A percentile compares a stretch with the other conserved stretches of the same genome.
Evolutionary conservation across 345 rosid species (phyloP).

Genomic region (Orychophragmus violaceus): DNA sequence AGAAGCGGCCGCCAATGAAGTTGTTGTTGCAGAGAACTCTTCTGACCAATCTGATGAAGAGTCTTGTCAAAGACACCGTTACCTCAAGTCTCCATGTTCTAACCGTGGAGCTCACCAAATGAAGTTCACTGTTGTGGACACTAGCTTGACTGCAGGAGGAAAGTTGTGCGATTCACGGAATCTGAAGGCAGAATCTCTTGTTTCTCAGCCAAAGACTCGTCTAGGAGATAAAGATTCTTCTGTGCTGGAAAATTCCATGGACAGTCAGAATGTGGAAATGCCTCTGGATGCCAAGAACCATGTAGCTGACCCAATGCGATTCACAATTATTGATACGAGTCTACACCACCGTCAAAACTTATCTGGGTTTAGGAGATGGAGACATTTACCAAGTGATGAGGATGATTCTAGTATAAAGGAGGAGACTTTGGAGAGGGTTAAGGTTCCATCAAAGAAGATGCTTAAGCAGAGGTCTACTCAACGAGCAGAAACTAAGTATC

Average conservation of each 20-base stretch:
- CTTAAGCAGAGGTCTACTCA: constrained; percentile 40
- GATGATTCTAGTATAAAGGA: constrained; percentile 22
- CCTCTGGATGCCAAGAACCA: no score
- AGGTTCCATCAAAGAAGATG: constrained; percentile 29
- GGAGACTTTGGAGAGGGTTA: constrained; percentile 25
- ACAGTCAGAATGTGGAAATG: no score
- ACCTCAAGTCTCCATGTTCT: constrained; percentile 58
- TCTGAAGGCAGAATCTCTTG: no score
- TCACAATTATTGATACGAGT: constrained; percentile 65
- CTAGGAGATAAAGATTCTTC: no score
- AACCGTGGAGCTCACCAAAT: constrained; percentile 23
- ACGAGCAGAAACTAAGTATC: constrained; percentile 32
- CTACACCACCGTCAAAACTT: constrained; percentile 32
- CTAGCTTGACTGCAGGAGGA: constrained; percentile 44
- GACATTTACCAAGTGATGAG: constrained; percentile 25
- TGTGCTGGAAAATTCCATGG: no score
- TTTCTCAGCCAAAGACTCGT: no score
- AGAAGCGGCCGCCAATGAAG: no score
- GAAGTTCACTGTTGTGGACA: no score
- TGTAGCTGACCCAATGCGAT: no score
- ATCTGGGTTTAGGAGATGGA: no score
- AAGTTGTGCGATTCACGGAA: no score
- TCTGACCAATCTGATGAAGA: constrained; percentile 42
- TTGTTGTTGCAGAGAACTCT: no score
- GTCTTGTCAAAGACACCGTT: constrained; percentile 23